Evolutionary conservation across 345 rosid genomes (phyloP).

Genomic region (Physaria fendleri): DNA sequence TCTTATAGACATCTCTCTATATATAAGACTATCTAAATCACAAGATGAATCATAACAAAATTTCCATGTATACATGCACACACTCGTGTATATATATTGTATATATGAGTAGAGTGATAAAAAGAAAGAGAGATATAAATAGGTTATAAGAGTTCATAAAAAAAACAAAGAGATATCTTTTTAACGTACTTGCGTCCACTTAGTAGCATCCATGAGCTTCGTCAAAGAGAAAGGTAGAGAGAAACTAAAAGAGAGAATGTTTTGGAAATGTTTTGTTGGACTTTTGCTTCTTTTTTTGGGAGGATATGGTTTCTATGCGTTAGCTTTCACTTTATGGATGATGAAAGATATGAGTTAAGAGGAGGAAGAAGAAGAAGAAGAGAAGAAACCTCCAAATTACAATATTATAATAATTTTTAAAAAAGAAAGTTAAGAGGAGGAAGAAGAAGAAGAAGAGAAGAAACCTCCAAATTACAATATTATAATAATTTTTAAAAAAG

Average conservation of each 20-base stretch:
- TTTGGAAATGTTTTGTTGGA: constrained; percentile 24
- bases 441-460: constrained; percentile 25
- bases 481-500: neutral
- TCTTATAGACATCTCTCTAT: neutral
- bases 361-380: constrained; percentile 21
- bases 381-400: constrained; percentile 22
- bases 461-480: constrained; percentile 16
- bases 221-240: constrained; percentile 25
- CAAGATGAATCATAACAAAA: neutral
- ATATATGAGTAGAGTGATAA: neutral
- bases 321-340: constrained; percentile 33
- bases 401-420: neutral
- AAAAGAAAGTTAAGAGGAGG: constrained; percentile 16
- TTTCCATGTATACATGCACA: neutral
- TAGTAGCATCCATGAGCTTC: constrained; percentile 30
- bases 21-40: neutral
- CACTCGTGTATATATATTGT: neutral
- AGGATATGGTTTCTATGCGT: constrained; percentile 27
- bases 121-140: neutral
- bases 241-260: constrained; percentile 23
- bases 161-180: constrained; percentile 26
- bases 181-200: constrained; percentile 29
- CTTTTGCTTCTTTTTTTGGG: constrained; percentile 28
- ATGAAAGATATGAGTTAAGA: constrained; percentile 21
- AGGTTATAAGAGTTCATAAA: neutral